Conservation (phyloP, 352 stramenopile genomes). For the Elongisporangium senticosum region DNA sequence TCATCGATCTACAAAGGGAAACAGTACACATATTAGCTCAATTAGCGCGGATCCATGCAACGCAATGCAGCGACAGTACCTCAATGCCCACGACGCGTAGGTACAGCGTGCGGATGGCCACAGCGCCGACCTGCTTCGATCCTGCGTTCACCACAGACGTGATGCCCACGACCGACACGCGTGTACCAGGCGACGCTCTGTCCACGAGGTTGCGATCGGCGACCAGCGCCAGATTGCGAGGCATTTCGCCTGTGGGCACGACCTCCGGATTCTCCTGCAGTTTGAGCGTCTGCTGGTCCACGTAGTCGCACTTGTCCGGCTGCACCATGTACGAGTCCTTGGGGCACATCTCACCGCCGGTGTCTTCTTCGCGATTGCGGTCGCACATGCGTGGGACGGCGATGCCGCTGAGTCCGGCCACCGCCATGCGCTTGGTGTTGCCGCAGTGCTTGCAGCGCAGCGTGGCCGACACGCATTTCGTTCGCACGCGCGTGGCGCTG, state of each 20-base stretch:
- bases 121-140: constrained; percentile 68
- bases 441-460: constrained; percentile 89
- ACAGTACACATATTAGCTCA: no score
- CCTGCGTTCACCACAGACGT: constrained; percentile 90
- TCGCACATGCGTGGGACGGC: constrained; percentile 83
- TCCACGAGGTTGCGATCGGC: constrained; percentile 95
- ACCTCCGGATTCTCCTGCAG: constrained; percentile 95
- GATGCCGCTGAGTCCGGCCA: constrained; percentile 65
- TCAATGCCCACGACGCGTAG: constrained; percentile 95
- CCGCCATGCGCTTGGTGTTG: constrained; percentile 59
- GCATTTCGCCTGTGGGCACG: constrained; percentile 98
- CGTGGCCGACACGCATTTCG: constrained; percentile 88
- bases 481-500: constrained; percentile 90
- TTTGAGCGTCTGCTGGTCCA: constrained; percentile 99
- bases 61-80: constrained; percentile 12
- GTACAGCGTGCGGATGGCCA: constrained; percentile 92
- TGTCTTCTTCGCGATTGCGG: constrained; percentile 51
- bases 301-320: constrained; percentile 92
- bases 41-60: neutral
- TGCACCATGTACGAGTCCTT: constrained; percentile 93
- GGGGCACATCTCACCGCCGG: constrained; percentile 50
- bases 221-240: constrained; percentile 92
- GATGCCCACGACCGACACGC: constrained; percentile 95
- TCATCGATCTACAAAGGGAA: constrained; percentile 79
- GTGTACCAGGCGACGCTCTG: constrained; percentile 92